These are phyloP conservation scores for Zymoseptoria pseudotritici DNA, from an alignment of 2,329 filamentous ascomycete species.

Conservation along the genomic window DNA sequence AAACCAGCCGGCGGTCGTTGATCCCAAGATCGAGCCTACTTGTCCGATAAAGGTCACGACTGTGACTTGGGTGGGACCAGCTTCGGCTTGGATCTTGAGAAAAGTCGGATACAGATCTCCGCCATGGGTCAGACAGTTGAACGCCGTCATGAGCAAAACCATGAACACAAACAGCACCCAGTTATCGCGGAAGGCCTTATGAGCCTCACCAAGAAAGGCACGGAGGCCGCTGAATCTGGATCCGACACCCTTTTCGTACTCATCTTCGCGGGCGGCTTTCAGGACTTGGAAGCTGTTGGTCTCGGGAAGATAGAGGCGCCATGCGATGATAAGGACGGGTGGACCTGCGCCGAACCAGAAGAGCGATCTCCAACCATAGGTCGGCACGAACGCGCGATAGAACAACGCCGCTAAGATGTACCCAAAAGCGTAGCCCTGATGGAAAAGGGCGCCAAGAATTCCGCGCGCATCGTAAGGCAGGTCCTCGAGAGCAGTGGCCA, in stretches of 20 bases:
- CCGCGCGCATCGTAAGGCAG: slow-evolving; percentile 34
- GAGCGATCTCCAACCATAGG: slow-evolving; percentile 30
- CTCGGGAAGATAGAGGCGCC: slow-evolving; percentile 20
- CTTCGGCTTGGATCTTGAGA: slow-evolving; percentile 31
- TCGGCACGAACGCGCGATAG: slow-evolving; percentile 29
- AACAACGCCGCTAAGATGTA: slow-evolving; percentile 32
- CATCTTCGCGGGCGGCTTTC: slow-evolving; percentile 20
- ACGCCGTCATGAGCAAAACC: slow-evolving; percentile 15
- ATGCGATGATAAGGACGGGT: slow-evolving; percentile 29
- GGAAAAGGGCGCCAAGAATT: slow-evolving; percentile 31
- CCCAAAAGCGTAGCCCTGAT: slow-evolving; percentile 31
- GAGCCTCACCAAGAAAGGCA: slow-evolving; percentile 17
- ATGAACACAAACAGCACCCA: slow-evolving; percentile 34
- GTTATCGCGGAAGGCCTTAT: slow-evolving; percentile 23
- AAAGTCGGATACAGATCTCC: slow-evolving; percentile 38
- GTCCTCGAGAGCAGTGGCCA: slow-evolving; percentile 35
- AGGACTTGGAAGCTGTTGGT: slow-evolving; percentile 22
- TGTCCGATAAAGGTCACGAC: slow-evolving; percentile 30
- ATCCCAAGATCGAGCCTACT: slow-evolving; percentile 31
- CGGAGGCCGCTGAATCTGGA: slow-evolving; percentile 5
- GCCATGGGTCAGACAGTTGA: slow-evolving; percentile 19
- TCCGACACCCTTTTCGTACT: slow-evolving; percentile 5
- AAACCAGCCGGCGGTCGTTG: slow-evolving; percentile 31
- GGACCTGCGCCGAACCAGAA: slow-evolving; percentile 35
- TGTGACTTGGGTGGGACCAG: slow-evolving; percentile 27